Conservation (phyloP, 345 rosid genomes). For the Schrenkiella parvula region DNA sequence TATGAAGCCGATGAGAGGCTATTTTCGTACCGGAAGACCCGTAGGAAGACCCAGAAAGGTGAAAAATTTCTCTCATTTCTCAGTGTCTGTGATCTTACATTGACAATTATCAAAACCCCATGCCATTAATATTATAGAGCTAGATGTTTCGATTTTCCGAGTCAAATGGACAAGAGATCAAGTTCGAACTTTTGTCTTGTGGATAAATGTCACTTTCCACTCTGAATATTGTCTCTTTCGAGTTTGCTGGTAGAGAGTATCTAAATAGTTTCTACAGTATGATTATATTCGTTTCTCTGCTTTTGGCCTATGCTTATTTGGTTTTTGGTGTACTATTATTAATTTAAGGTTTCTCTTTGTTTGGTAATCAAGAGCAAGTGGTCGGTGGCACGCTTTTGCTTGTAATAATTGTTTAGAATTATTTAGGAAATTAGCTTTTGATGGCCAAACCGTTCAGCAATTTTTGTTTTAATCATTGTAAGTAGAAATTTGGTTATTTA, state of each 20-base stretch:
- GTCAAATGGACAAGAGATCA: conserved; percentile 5
- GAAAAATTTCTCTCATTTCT: neutral
- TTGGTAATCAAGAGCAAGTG: conserved; percentile 14
- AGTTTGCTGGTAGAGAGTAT: conserved; percentile 9
- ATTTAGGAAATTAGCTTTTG: neutral
- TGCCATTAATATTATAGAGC: neutral
- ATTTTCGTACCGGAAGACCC: conserved; percentile 42
- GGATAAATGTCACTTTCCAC: conserved; percentile 29
- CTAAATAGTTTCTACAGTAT: conserved; percentile 1
- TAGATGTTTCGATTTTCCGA: neutral
- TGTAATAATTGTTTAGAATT: neutral
- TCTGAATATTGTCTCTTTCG: conserved; percentile 25
- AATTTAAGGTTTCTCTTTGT: conserved; percentile 8
- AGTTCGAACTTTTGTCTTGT: conserved; percentile 23
- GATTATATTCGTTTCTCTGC: conserved; percentile 11
- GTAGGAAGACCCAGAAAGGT: conserved; percentile 85
- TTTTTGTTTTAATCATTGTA: neutral
- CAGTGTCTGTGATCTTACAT: neutral
- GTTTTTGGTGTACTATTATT: conserved; percentile 5
- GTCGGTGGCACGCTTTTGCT: conserved; percentile 16
- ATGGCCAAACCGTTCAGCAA: neutral
- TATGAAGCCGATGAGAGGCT: conserved; percentile 22
- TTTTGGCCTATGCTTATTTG: conserved; percentile 15
- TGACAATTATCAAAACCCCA: neutral
- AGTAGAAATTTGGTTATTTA: neutral